These are phyloP conservation scores for Pseudofabraea citricarpa DNA, from an alignment of 2,329 filamentous ascomycete species.

Conservation along the genomic window DNA sequence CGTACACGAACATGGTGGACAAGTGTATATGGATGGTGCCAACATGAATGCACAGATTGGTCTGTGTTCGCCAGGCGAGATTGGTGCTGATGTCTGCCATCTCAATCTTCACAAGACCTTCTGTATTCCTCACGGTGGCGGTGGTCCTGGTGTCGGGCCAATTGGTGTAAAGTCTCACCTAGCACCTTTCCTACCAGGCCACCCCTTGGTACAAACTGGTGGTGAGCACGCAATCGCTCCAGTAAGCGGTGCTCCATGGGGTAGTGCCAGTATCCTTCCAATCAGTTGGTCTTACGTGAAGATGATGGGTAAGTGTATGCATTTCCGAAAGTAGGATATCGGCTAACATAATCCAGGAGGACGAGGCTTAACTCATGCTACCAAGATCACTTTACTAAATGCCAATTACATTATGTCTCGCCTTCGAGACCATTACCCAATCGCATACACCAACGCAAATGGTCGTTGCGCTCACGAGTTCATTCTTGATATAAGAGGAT, in stretches of 20 bases:
- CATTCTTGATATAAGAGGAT: slow-evolving; percentile 83
- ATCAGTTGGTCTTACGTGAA: slow-evolving; percentile 96
- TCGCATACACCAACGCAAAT: slow-evolving; percentile 88
- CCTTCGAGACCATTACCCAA: slow-evolving; percentile 79
- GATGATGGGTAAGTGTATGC: slow-evolving; percentile 65
- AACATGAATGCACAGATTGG: slow-evolving; percentile 99
- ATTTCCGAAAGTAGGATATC: slow-evolving; percentile 6
- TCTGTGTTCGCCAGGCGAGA: slow-evolving; percentile 88
- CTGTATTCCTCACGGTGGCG: slow-evolving; percentile 94
- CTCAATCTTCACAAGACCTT: slow-evolving; percentile 98
- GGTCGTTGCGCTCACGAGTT: slow-evolving; percentile 95
- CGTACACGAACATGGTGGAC: slow-evolving; percentile 82
- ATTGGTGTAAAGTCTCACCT: slow-evolving; percentile 88
- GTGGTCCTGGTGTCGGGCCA: slow-evolving; percentile 87
- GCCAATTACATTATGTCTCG: slow-evolving; percentile 94
- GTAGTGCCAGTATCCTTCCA: slow-evolving; percentile 85
- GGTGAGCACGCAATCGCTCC: slow-evolving; percentile 58
- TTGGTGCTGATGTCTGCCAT: slow-evolving; percentile 95
- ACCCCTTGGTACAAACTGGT: slow-evolving; percentile 55
- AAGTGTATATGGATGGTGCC: slow-evolving; percentile 97
- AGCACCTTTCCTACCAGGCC: slow-evolving; percentile 65
- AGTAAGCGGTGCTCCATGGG: slow-evolving; percentile 78
- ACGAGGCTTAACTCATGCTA: slow-evolving; percentile 79
- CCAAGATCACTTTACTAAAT: slow-evolving; percentile 88
- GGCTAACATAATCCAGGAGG: slow-evolving; percentile 35